Base-by-base conservation (phyloP, 805 yeast species). In the Metschnikowia chrysomelidarum region DNA sequence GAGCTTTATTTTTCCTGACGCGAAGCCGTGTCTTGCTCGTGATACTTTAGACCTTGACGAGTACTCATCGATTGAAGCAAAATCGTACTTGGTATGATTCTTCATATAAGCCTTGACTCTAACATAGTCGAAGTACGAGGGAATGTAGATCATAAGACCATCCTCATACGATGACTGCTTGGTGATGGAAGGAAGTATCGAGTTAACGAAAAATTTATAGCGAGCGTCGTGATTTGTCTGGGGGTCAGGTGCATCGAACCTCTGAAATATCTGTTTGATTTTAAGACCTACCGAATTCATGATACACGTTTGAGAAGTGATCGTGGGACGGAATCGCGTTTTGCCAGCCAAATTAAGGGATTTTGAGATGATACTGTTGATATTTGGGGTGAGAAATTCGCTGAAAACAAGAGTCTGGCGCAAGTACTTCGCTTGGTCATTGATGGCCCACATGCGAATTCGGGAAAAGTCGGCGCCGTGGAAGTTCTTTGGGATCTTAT, bases 401-500 rank as follows among this genome's bases (percentile, higher is more conserved):
- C 85, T 67, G 46, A 93, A 82, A 3, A 85, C 68, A 51, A 93
- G 59, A 0, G 84, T 76, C 61, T 93, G 98, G 18, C 96, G 75
- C 36, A 91, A 69, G 33, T 67, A 66, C 44, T 68, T 71, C 10
- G 86, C 81, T 48, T 86, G 80, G 43, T 87, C 94, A 52, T 93
- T 89, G 45, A 93, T 80, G 23, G 83, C 80, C 94, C 95, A 89
- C 83, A 85, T 82, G 50, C 96, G 74, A 24, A 93, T 81, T 48
- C 98, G 74, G 38, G 93, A 78, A 59, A 93, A 93, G 60, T 93
- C 98, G 11, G 95, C 83, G 44, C 79, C 88, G 45, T 84, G 80
- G 45, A 73, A 73, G 32, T 82, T 77, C 44, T 77, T 76, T 5
- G 98, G 98, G 29, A 88, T 77, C 37, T 71, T 66, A 59, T 89